A percentile compares a stretch with the other conserved stretches of the same genome.
phyloP scores from a whole-genome alignment of 2,329 filamentous ascomycete species.

The Cryphonectria nitschkei region DNA sequence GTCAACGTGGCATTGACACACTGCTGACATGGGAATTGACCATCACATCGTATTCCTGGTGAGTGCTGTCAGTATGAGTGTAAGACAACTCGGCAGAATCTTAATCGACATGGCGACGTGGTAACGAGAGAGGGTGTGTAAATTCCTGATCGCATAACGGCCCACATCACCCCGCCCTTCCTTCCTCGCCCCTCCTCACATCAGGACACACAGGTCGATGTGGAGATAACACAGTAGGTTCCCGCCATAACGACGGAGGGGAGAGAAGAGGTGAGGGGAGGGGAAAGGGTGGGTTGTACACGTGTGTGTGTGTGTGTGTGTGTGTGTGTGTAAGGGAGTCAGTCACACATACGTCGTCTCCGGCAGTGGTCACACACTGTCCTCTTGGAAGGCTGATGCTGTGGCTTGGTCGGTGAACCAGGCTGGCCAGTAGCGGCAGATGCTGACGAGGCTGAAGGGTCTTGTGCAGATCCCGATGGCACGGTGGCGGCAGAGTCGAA shows the following conservation, averaged over 20 bases:
- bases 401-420: conserved; percentile 23
- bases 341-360: conserved; percentile 43
- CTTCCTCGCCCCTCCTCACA: conserved; percentile 21
- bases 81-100: too few relatives aligned
- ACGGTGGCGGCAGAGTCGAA: conserved; percentile 13
- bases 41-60: conserved; percentile 52
- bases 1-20: conserved; percentile 60
- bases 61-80: conserved; percentile 16
- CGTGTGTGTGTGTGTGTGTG: neutral
- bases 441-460: neutral
- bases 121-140: conserved; percentile 15
- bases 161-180: too few relatives aligned
- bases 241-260: too few relatives aligned
- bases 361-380: conserved; percentile 52
- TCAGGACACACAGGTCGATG: conserved; percentile 14
- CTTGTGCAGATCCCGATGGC: conserved; percentile 14
- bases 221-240: neutral
- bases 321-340: neutral
- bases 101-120: neutral
- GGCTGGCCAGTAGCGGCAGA: conserved; percentile 11
- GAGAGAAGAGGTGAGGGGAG: neutral
- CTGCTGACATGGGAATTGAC: conserved; percentile 60
- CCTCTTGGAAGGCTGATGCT: conserved; percentile 34
- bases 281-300: too few relatives aligned
- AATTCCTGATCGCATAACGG: too few relatives aligned